Evolutionary conservation across 1,139 yeast genomes (phyloP).

Genomic region (Pneumocystis carinii): DNA sequence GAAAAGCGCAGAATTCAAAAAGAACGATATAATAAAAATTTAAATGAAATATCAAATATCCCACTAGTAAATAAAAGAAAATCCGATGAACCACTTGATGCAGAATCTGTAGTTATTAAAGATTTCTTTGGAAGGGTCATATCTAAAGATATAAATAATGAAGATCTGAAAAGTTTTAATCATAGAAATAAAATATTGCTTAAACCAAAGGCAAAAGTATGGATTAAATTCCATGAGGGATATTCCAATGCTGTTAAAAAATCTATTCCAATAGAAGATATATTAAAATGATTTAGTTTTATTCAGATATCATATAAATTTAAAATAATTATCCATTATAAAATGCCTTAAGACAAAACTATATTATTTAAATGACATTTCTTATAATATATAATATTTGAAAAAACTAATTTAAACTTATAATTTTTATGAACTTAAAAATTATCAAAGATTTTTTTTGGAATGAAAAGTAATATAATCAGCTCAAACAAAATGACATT

Average conservation of each 20-base stretch:
- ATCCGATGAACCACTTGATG: constrained; percentile 1
- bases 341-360: not conserved
- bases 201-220: constrained; percentile 34
- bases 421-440: not conserved
- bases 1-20: not conserved
- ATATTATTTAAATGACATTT: not conserved
- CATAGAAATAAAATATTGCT: constrained; percentile 6
- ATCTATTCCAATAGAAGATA: constrained; percentile 61
- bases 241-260: constrained; percentile 87
- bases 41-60: constrained; percentile 4
- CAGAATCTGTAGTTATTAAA: constrained; percentile 12
- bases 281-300: constrained; percentile 1
- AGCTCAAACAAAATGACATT: not conserved
- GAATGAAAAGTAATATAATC: not conserved
- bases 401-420: too few relatives aligned
- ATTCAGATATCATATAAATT: not conserved
- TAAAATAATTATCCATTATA: not conserved
- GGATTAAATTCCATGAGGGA: constrained; percentile 92
- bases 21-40: constrained; percentile 8
- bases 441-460: too few relatives aligned
- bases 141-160: constrained; percentile 10
- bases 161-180: constrained; percentile 1
- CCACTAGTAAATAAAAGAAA: constrained; percentile 1
- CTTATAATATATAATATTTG: not conserved
- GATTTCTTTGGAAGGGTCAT: constrained; percentile 14